phyloP scores from a whole-genome alignment of 139 green algal genomes.

The Auxenochlorella pyrenoidosa region DNA sequence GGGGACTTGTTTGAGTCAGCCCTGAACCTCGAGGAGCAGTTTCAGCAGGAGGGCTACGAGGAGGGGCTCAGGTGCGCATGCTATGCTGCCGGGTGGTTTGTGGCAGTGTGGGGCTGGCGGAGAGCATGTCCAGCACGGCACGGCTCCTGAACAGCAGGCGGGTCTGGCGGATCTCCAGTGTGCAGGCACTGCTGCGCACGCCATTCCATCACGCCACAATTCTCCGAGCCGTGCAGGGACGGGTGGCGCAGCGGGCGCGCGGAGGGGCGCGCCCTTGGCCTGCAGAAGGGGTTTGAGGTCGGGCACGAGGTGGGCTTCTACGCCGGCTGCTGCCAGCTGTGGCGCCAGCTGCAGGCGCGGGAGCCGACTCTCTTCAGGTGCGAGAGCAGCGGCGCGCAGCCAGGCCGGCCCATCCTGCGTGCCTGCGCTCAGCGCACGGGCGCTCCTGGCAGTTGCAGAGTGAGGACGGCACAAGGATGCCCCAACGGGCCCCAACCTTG shows the following conservation, averaged over 20 bases:
- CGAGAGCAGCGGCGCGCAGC: too few relatives aligned
- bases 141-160: too few relatives aligned
- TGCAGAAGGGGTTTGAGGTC: conserved; percentile 83
- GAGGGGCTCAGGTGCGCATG: conserved; percentile 46
- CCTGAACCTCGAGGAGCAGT: conserved; percentile 52
- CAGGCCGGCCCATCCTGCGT: too few relatives aligned
- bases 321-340: conserved; percentile 59
- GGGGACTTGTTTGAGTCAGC: conserved; percentile 59
- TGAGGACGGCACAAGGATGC: too few relatives aligned
- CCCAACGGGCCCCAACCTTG: too few relatives aligned
- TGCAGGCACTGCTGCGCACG: background rate
- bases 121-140: background rate
- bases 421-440: too few relatives aligned
- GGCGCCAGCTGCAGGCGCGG: conserved; percentile 42
- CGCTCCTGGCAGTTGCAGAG: too few relatives aligned
- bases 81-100: too few relatives aligned
- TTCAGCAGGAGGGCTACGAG: conserved; percentile 53
- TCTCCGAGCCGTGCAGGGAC: conserved; percentile 40
- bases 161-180: too few relatives aligned
- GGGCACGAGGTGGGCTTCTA: conserved; percentile 83
- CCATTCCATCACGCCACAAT: background rate
- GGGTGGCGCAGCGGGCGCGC: conserved; percentile 52
- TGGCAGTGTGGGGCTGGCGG: too few relatives aligned
- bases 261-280: conserved; percentile 72
- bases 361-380: conserved; percentile 13